A percentile compares a stretch with the other conserved stretches of the same genome.
Conservation (phyloP, 2,329 filamentous ascomycete species). For the Fusarium verrucosum region DNA sequence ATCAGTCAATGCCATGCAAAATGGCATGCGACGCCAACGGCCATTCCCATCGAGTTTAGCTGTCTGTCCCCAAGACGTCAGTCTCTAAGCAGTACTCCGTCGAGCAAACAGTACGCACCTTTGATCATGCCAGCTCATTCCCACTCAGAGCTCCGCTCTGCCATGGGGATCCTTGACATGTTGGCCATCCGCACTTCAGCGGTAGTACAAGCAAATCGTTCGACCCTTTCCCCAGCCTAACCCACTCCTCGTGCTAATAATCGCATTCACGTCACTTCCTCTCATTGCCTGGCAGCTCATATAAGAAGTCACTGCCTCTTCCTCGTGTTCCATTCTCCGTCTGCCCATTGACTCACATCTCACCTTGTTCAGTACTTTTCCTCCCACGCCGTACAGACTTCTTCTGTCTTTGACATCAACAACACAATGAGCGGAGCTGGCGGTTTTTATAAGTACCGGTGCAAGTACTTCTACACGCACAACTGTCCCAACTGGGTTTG, state of each 20-base stretch:
- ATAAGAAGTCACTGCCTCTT: constrained; percentile 37
- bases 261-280: constrained; percentile 42
- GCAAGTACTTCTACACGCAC: constrained; percentile 63
- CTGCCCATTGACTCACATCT: constrained; percentile 23
- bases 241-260: constrained; percentile 36
- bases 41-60: constrained; percentile 44
- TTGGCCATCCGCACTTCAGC: constrained; percentile 39
- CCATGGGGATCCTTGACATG: constrained; percentile 43
- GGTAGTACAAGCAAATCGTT: constrained; percentile 45
- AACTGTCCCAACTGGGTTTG: constrained; percentile 65
- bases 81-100: constrained; percentile 32
- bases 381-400: constrained; percentile 2
- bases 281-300: constrained; percentile 33
- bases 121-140: constrained; percentile 45
- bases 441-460: constrained; percentile 63
- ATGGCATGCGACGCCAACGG: constrained; percentile 44
- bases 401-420: constrained; percentile 15
- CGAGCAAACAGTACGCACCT: constrained; percentile 40
- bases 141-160: constrained; percentile 40
- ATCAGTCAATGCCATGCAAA: constrained; percentile 45
- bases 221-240: constrained; percentile 41
- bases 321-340: constrained; percentile 25
- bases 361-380: constrained; percentile 13
- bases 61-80: constrained; percentile 43
- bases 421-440: constrained; percentile 50